Conservation (phyloP, 75 land plant species). For the Picea glauca region DNA sequence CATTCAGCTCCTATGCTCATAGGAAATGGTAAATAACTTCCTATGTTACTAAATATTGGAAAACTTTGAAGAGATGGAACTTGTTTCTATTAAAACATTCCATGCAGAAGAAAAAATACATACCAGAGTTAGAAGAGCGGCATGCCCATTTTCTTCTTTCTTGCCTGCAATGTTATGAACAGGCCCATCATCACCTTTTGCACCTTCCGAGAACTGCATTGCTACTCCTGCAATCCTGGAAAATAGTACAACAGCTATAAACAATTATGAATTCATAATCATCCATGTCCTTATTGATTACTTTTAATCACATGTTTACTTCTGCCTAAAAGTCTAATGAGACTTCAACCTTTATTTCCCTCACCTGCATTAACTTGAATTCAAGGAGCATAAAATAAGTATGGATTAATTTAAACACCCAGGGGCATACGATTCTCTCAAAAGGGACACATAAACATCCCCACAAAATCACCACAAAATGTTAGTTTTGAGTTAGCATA, state of each 20-base stretch:
- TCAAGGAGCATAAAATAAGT: background rate
- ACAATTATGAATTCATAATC: background rate
- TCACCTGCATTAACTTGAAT: background rate
- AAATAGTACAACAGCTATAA: background rate
- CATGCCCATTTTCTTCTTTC: background rate
- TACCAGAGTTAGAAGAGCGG: constrained; percentile 6
- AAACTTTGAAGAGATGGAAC: background rate
- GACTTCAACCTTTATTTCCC: background rate
- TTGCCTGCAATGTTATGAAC: background rate
- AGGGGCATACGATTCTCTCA: too few relatives aligned
- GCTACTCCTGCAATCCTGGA: background rate
- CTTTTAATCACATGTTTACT: background rate
- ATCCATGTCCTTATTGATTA: background rate
- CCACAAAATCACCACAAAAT: too few relatives aligned
- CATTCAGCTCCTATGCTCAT: background rate
- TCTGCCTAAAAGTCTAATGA: background rate
- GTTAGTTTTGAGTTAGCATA: too few relatives aligned
- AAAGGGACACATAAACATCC: too few relatives aligned
- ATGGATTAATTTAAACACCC: background rate
- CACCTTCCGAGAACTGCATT: background rate
- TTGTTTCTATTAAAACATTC: background rate
- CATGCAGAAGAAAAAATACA: background rate
- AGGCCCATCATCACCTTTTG: background rate
- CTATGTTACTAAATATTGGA: background rate
- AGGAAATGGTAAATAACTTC: background rate